These are phyloP conservation scores for Quillaja saponaria DNA, from an alignment of 306 rosid genomes.

Conservation along the genomic window DNA sequence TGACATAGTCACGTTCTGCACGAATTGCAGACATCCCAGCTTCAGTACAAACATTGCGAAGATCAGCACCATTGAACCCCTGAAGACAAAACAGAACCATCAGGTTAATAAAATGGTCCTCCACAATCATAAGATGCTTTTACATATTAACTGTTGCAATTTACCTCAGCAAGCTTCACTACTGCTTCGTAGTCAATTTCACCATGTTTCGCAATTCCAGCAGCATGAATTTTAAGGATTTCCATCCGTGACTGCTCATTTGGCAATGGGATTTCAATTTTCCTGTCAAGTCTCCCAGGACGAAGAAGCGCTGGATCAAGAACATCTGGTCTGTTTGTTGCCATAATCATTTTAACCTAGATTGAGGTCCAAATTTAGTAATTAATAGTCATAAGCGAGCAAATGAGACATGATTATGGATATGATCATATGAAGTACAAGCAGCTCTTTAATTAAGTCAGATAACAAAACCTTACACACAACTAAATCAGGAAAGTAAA, in stretches of 20 bases:
- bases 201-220: slow-evolving; percentile 62
- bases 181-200: slow-evolving; percentile 66
- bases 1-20: slow-evolving; percentile 61
- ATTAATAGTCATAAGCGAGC: background rate
- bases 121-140: no score
- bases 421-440: no score
- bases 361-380: background rate
- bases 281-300: slow-evolving; percentile 60
- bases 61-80: slow-evolving; percentile 68
- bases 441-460: background rate
- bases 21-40: slow-evolving; percentile 69
- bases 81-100: slow-evolving; percentile 8
- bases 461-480: background rate
- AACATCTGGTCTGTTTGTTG: slow-evolving; percentile 61
- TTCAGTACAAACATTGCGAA: slow-evolving; percentile 62
- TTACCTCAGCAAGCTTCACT: slow-evolving; percentile 66
- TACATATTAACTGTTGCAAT: background rate
- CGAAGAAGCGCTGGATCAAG: slow-evolving; percentile 67
- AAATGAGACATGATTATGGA: background rate
- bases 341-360: slow-evolving; percentile 68
- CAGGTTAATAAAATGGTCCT: background rate
- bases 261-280: slow-evolving; percentile 67
- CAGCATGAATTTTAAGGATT: slow-evolving; percentile 65
- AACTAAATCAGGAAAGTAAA: background rate
- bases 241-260: slow-evolving; percentile 62